phyloP scores from a whole-genome alignment of 805 yeast genomes.

The Kazachstania africana region DNA sequence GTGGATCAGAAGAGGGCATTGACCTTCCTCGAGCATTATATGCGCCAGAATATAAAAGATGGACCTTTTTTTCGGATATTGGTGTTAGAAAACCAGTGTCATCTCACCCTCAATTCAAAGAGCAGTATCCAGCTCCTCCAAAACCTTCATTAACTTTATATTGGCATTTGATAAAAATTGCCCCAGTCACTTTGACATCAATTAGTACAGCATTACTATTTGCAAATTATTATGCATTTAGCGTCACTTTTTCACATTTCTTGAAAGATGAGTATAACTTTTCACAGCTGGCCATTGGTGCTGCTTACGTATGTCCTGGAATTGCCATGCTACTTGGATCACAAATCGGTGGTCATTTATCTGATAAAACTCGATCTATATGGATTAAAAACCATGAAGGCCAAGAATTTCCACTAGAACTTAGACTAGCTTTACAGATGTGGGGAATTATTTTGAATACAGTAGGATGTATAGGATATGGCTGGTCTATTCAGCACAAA shows the following conservation, averaged over 20 bases:
- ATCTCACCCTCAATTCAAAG: constrained; percentile 11
- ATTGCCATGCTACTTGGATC: constrained; percentile 38
- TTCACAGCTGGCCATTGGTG: constrained; percentile 28
- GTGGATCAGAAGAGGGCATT: neutral
- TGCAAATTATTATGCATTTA: constrained; percentile 42
- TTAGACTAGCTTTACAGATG: constrained; percentile 33
- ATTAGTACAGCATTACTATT: constrained; percentile 39
- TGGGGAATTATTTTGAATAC: constrained; percentile 34
- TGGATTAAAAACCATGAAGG: constrained; percentile 21
- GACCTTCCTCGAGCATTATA: neutral
- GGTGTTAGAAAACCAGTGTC: constrained; percentile 22
- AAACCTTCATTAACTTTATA: constrained; percentile 31
- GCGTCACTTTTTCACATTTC: constrained; percentile 36
- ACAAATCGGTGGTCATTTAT: constrained; percentile 35
- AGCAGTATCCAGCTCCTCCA: constrained; percentile 33
- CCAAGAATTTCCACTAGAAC: constrained; percentile 33
- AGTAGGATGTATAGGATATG: constrained; percentile 38
- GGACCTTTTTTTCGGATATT: constrained; percentile 12
- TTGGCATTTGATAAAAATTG: constrained; percentile 27
- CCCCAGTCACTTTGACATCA: constrained; percentile 37
- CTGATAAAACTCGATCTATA: constrained; percentile 29
- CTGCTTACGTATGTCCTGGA: constrained; percentile 45
- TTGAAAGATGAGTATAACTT: constrained; percentile 30
- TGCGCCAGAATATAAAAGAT: constrained; percentile 2
- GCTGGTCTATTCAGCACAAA: constrained; percentile 37